These are phyloP conservation scores for Tylopilus rubrobrunneus DNA, from an alignment of 768 basidiomycete species.

Conservation along the genomic window DNA sequence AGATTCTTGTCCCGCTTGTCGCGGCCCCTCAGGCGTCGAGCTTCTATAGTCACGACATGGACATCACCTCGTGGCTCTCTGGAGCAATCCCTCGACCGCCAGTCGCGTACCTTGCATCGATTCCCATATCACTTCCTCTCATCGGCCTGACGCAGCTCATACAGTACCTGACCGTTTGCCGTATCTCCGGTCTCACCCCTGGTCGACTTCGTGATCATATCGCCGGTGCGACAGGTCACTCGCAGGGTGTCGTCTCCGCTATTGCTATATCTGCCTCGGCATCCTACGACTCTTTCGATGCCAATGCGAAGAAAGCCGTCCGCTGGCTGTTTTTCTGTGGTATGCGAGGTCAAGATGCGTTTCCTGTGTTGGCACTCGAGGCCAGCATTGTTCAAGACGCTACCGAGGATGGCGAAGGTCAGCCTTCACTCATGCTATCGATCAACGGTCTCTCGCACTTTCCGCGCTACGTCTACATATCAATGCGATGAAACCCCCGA, in stretches of 20 bases:
- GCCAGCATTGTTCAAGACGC: constrained; percentile 84
- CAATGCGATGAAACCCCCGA: constrained; percentile 75
- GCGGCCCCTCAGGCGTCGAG: no score
- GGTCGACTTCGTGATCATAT: constrained; percentile 74
- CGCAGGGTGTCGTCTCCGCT: constrained; percentile 94
- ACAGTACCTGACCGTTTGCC: constrained; percentile 77
- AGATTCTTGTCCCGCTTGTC: no score
- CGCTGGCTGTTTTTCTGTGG: constrained; percentile 93
- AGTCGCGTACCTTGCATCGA: no score
- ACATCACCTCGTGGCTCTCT: no score
- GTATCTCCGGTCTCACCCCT: constrained; percentile 70
- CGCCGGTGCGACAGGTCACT: constrained; percentile 91
- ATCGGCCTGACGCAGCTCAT: no score
- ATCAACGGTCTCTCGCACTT: constrained; percentile 74
- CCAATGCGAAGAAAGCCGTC: constrained; percentile 79
- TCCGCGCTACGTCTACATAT: constrained; percentile 80
- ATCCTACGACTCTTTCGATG: constrained; percentile 67
- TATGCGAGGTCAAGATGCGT: constrained; percentile 88
- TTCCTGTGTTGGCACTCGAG: constrained; percentile 88
- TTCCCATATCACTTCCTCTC: no score
- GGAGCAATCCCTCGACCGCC: no score
- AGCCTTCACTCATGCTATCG: constrained; percentile 89
- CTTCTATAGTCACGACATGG: no score
- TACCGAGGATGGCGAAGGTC: constrained; percentile 89
- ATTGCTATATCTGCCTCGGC: constrained; percentile 79